A percentile compares a stretch with the other conserved stretches of the same genome.
Evolutionary conservation across 2,329 filamentous ascomycete genomes (phyloP).

Genomic region (Moelleriella libera): DNA sequence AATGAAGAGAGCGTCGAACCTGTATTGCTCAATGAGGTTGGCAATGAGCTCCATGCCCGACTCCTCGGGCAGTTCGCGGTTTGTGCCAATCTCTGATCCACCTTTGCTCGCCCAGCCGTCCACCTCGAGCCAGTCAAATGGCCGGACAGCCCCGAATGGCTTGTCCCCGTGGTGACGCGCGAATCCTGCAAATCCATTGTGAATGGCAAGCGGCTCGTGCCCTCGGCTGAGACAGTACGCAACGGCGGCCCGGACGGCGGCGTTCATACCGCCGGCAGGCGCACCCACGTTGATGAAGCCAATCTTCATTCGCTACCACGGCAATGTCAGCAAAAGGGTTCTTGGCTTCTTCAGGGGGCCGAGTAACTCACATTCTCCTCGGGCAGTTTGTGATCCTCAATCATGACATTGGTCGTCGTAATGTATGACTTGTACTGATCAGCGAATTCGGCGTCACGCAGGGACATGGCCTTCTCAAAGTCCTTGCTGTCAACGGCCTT

Average conservation of each 20-base stretch:
- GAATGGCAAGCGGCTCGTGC: constrained; percentile 84
- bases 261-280: constrained; percentile 96
- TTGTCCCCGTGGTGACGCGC: constrained; percentile 78
- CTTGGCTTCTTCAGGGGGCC: neutral
- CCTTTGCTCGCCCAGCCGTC: constrained; percentile 93
- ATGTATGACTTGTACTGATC: constrained; percentile 86
- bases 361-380: constrained; percentile 47
- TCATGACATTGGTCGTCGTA: constrained; percentile 74
- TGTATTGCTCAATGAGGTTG: constrained; percentile 69
- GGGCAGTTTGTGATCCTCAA: constrained; percentile 52
- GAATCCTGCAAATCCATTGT: constrained; percentile 94
- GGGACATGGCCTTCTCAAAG: constrained; percentile 73
- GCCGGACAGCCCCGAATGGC: constrained; percentile 68
- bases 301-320: constrained; percentile 63
- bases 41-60: constrained; percentile 73
- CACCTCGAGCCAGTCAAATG: constrained; percentile 85
- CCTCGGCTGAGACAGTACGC: constrained; percentile 84
- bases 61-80: constrained; percentile 80
- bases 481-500: constrained; percentile 72
- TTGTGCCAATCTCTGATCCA: constrained; percentile 95
- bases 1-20: constrained; percentile 83
- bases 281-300: constrained; percentile 96
- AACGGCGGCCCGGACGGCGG: constrained; percentile 82
- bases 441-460: constrained; percentile 84
- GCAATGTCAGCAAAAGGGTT: constrained; percentile 12